Percentiles rank a stretch among this genome's conserved stretches.
These are phyloP conservation scores for Croton laevigatus DNA, from an alignment of 441 rosid genomes.

Conservation along the genomic window DNA sequence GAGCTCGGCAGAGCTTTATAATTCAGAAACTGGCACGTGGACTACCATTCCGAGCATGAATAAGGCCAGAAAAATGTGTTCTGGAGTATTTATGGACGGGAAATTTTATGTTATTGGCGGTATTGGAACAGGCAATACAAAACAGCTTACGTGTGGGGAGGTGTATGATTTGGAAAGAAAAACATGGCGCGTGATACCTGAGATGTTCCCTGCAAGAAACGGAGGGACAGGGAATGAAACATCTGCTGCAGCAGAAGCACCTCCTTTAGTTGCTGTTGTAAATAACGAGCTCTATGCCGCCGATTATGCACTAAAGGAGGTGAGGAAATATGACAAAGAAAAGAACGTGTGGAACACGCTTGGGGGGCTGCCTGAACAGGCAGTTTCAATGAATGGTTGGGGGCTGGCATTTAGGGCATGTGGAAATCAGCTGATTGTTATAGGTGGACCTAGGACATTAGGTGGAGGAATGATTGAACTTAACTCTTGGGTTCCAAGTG, in stretches of 20 bases:
- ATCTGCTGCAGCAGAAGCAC: conserved; percentile 53
- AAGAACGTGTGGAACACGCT: conserved; percentile 46
- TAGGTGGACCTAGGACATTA: conserved; percentile 56
- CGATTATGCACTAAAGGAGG: conserved; percentile 50
- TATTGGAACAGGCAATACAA: conserved; percentile 39
- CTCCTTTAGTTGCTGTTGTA: conserved; percentile 82
- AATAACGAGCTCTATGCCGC: conserved; percentile 75
- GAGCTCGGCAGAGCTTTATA: conserved; percentile 64
- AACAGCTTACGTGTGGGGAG: conserved; percentile 56
- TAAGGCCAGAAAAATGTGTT: conserved; percentile 68
- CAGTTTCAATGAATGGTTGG: conserved; percentile 79
- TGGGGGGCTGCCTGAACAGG: conserved; percentile 57
- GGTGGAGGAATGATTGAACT: conserved; percentile 60
- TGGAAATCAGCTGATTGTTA: conserved; percentile 64
- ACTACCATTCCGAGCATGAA: conserved; percentile 53
- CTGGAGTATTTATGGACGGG: conserved; percentile 74
- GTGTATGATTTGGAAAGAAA: conserved; percentile 52
- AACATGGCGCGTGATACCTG: conserved; percentile 56
- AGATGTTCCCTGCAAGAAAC: conserved; percentile 51
- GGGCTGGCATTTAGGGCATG: conserved; percentile 80
- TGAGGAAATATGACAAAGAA: conserved; percentile 58
- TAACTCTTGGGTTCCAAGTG: conserved; percentile 65
- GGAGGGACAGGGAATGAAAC: conserved; percentile 27
- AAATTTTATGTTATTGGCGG: conserved; percentile 83
- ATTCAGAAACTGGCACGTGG: conserved; percentile 60